phyloP scores from a whole-genome alignment of 306 rosid genomes.

The Cucurbita moschata region DNA sequence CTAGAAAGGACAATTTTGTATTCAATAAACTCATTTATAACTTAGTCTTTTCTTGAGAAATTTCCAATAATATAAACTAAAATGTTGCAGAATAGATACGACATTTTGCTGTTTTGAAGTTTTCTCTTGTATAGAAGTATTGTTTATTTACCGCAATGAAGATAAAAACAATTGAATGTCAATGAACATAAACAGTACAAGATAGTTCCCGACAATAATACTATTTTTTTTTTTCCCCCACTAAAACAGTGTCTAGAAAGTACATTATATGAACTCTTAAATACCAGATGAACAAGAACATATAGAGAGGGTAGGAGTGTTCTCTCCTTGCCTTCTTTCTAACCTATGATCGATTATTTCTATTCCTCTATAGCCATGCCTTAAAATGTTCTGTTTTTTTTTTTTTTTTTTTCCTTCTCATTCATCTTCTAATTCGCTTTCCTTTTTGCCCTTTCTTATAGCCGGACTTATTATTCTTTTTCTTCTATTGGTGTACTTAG shows the following conservation, averaged over 20 bases:
- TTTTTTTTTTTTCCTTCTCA: neutral
- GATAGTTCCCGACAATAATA: neutral
- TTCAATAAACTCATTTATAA: no score
- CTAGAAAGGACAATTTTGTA: neutral
- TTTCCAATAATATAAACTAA: neutral
- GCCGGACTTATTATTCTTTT: neutral
- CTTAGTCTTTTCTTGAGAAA: neutral
- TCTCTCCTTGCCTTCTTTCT: neutral
- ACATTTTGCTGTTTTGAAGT: neutral
- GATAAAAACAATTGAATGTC: neutral
- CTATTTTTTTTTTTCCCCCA: neutral
- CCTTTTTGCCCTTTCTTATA: neutral
- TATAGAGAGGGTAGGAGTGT: neutral
- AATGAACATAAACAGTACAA: neutral
- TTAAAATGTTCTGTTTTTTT: neutral
- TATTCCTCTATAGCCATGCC: neutral
- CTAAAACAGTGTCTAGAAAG: neutral
- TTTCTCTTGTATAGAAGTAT: neutral
- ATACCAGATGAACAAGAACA: neutral
- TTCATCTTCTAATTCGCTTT: neutral
- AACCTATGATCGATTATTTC: neutral
- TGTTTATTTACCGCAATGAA: neutral
- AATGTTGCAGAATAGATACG: neutral
- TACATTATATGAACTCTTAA: neutral
- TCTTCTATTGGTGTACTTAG: conserved; percentile 31